Evolutionary conservation across 306 rosid genomes (phyloP), one percentile per base, ranked within the genome.

Genomic region (Prunus dulcis): DNA sequence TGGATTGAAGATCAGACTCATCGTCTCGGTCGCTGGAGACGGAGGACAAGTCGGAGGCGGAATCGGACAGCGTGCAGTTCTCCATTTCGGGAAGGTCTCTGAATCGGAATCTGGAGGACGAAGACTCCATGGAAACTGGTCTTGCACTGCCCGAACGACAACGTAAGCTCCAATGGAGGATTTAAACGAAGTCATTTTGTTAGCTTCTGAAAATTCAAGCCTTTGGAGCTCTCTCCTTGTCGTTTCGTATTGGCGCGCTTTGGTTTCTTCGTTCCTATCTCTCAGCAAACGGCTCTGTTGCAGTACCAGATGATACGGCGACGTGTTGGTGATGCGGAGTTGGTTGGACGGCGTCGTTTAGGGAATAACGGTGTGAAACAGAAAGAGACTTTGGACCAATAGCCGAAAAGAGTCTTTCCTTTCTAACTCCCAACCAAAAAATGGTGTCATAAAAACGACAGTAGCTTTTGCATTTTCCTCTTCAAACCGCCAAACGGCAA

Each of bases 1-100:
- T 93, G 81, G 97, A 89, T 49, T 84, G 84, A 69, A 91, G 85
- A 13, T 86, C 84, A 67, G 78, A 63, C 18, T 88, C 91, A 10
- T 81, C 82, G 5, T 85, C 85, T 0, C 46, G 55, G 61, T 83
- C 83, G 67, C 66, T 81, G 43, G 93, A 78, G 14, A 34, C 71
- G 13, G 89, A 82, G 13, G 91, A 83, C 41, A 68, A 55, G 47
- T 79, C 85, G 63, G 97, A 87, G 80, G 73, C 84, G 50, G 80
- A 70, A 41, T 76, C 88, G 13, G 87, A 87, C 11, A 23, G 71
- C 67, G 78, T 28, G 0, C 88, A 72, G 75, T 80, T 77, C 75
- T 82, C 85, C 76, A 79, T 71, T 2, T 86, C 90, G 14, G 81
- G 85, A 62, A 82, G 91, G 79, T 90, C 89, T 74, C 87, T 74